Conservation (phyloP, 768 basidiomycete genomes). For the Suillus luteus region DNA sequence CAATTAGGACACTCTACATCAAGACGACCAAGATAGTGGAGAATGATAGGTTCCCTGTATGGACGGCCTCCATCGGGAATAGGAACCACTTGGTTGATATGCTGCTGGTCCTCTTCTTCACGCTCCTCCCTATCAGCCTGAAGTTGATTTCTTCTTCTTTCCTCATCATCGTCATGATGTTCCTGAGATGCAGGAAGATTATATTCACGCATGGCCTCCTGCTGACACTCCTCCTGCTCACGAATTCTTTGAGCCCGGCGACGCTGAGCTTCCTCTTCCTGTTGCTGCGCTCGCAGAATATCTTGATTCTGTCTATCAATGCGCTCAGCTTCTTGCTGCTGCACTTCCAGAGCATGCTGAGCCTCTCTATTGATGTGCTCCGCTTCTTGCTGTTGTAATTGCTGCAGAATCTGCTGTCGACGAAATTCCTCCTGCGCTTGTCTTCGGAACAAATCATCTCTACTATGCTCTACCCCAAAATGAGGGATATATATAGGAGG, state of each 20-base stretch:
- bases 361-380: too few species aligned
- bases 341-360: too few species aligned
- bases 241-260: background rate
- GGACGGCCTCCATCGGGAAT: background rate
- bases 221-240: background rate
- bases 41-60: conserved; percentile 18
- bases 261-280: background rate
- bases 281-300: background rate
- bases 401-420: background rate
- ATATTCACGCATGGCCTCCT: background rate
- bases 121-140: too few species aligned
- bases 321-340: background rate
- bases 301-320: too few species aligned
- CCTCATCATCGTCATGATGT: background rate
- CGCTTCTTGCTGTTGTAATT: background rate
- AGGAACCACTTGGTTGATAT: background rate
- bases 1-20: conserved; percentile 19
- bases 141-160: background rate
- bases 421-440: too few species aligned
- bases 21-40: conserved; percentile 14
- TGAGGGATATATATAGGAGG: too few species aligned
- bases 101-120: background rate
- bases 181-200: background rate
- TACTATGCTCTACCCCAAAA: background rate
- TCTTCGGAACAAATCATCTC: background rate